Conservation (phyloP, 129 eudicot species). For the Glebionis coronaria region DNA sequence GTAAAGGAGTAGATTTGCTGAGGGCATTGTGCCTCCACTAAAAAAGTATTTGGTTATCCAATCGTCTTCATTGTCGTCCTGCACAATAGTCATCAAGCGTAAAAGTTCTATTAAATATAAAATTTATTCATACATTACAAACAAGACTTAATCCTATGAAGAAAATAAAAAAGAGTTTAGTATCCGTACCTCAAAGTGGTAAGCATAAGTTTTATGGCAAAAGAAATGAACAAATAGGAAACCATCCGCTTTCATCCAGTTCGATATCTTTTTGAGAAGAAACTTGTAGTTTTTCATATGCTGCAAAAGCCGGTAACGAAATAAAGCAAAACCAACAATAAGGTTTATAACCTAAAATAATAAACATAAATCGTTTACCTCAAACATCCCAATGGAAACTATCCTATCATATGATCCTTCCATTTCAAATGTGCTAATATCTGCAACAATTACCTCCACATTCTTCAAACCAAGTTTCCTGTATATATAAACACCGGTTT, state of each 20-base stretch:
- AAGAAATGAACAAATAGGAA: slow-evolving; percentile 83
- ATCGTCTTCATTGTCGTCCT: slow-evolving; percentile 91
- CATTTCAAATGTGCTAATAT: too few species aligned
- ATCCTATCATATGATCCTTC: slow-evolving; percentile 86
- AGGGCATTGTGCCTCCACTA: slow-evolving; percentile 97
- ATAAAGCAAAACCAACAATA: too few species aligned
- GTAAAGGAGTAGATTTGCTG: slow-evolving; percentile 87
- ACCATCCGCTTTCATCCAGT: slow-evolving; percentile 80
- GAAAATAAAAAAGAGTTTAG: too few species aligned
- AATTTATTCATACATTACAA: not conserved
- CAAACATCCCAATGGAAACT: slow-evolving; percentile 98
- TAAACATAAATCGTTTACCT: slow-evolving; percentile 42
- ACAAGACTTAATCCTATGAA: too few species aligned
- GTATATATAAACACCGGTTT: not conserved
- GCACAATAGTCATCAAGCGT: slow-evolving; percentile 21
- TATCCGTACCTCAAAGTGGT: slow-evolving; percentile 88
- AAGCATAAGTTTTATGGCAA: slow-evolving; percentile 91
- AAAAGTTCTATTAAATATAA: not conserved
- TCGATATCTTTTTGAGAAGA: slow-evolving; percentile 87
- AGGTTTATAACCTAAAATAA: not conserved
- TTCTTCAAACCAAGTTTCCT: slow-evolving; percentile 76
- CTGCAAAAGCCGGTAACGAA: slow-evolving; percentile 38
- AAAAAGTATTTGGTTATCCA: slow-evolving; percentile 99
- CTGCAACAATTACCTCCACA: slow-evolving; percentile 79
- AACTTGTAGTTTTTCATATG: slow-evolving; percentile 91